Base-by-base conservation (phyloP, 2,329 filamentous ascomycete species). In the Pseudogymnoascus sp. region DNA sequence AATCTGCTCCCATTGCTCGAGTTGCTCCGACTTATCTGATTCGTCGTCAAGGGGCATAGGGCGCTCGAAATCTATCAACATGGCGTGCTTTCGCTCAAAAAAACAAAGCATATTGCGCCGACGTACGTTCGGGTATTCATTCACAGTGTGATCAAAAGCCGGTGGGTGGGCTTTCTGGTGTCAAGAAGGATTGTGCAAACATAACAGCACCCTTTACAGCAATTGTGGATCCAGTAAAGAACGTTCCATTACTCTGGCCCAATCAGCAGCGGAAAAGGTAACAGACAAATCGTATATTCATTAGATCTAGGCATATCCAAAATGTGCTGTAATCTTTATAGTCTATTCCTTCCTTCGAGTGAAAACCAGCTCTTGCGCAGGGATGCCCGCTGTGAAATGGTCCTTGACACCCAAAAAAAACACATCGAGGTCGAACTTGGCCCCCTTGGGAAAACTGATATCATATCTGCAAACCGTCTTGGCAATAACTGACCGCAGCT, bases 401-500 rank as follows among this genome's bases (percentile, higher is more conserved):
- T 64, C 63, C n/a, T 58, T 64, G 7, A 59, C 37, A 5, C 56
- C 60, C 5, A 10, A 33, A 52, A 63, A 63, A 35, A 58, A 63
- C n/a, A 13, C 23, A 37, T 63, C 57, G 30, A 57, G 45, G 26
- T 52, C 45, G 9, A 45, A 19, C 37, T 41, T 35, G 23, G 30
- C 65, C 23, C 62, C 62, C 2, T 63, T 63, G 2, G 65, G 63
- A 28, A 70, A 65, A 3, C 19, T 21, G 13, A 70, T 61, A 28
- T 67, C 52, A 18, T 65, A 70, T 9, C 63, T 61, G 21, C 56
- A 60, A 9, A 62, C 66, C 28, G 66, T 59, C 6, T 52, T 59
- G 15, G 64, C 64, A 2, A 71, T 52, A 10, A 68, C 61, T 19
- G 67, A 64, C 2, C 70, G 65, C 35, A 73, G 60, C 18, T 70